Conservation (phyloP, 1,284 basidiomycete species). For the Tilletia setariae region DNA sequence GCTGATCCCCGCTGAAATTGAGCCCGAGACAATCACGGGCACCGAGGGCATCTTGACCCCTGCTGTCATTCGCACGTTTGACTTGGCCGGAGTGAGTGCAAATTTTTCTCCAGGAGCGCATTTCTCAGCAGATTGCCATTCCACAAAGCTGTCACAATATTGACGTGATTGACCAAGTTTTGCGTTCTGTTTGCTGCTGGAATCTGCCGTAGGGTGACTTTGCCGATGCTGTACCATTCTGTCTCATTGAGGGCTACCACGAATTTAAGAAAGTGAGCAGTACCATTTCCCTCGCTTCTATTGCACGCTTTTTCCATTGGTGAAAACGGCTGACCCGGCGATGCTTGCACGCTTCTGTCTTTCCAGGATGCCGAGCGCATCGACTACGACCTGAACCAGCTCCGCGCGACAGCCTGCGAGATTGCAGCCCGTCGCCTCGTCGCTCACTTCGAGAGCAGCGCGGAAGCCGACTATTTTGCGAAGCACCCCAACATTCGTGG, state of each 20-base stretch:
- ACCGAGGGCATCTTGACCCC: slow-evolving; percentile 33
- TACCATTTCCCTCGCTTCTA: slow-evolving; percentile 21
- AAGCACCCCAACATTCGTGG: slow-evolving; percentile 7
- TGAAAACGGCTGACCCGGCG: no score
- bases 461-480: slow-evolving; percentile 18
- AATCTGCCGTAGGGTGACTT: slow-evolving; percentile 29
- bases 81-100: slow-evolving; percentile 23
- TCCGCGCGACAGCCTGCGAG: slow-evolving; percentile 33
- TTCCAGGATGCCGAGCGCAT: slow-evolving; percentile 7
- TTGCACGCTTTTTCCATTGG: no score
- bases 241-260: slow-evolving; percentile 32
- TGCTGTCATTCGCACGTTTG: slow-evolving; percentile 33
- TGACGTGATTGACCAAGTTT: background rate
- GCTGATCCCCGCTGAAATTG: slow-evolving; percentile 38
- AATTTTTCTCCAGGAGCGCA: no score
- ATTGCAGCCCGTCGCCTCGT: slow-evolving; percentile 38
- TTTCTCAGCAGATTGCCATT: no score
- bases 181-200: background rate
- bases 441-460: slow-evolving; percentile 29
- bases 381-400: slow-evolving; percentile 17
- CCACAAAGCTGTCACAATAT: background rate
- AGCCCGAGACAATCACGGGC: slow-evolving; percentile 33
- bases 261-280: background rate
- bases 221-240: slow-evolving; percentile 38
- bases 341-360: background rate